These are phyloP conservation scores for Tetrapisispora taiwanensis DNA, from an alignment of 805 yeast genomes.

Conservation along the genomic window DNA sequence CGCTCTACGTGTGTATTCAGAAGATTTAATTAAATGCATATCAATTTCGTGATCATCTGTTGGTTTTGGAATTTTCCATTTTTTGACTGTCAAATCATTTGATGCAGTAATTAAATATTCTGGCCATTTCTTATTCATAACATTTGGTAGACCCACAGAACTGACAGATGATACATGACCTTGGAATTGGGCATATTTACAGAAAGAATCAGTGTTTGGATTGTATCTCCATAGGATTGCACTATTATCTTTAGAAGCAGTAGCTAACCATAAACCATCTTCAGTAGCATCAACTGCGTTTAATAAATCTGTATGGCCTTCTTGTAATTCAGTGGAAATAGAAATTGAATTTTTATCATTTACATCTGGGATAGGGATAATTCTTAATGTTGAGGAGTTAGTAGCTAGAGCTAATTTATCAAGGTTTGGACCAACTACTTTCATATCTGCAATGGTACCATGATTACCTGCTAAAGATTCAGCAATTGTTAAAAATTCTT, in stretches of 20 bases:
- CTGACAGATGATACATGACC: constrained; percentile 88
- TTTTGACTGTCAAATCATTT: constrained; percentile 73
- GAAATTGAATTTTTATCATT: constrained; percentile 22
- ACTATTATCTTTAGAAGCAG: constrained; percentile 82
- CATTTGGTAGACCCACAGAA: constrained; percentile 65
- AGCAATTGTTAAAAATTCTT: constrained; percentile 32
- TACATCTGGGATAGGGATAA: constrained; percentile 38
- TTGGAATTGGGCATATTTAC: constrained; percentile 48
- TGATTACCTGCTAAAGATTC: constrained; percentile 81
- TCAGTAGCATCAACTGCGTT: constrained; percentile 66
- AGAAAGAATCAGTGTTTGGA: constrained; percentile 33
- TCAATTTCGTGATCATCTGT: constrained; percentile 10
- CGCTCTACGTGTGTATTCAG: constrained; percentile 87
- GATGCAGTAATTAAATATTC: constrained; percentile 72
- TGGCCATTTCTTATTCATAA: constrained; percentile 40
- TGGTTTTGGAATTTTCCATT: constrained; percentile 65
- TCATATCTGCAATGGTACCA: constrained; percentile 88
- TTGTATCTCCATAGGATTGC: constrained; percentile 75
- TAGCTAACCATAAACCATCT: constrained; percentile 84
- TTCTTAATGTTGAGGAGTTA: constrained; percentile 78
- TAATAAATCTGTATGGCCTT: constrained; percentile 80
- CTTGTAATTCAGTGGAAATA: constrained; percentile 50
- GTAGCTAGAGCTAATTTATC: constrained; percentile 75
- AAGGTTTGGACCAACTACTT: constrained; percentile 55
- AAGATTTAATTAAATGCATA: constrained; percentile 38